Evolutionary conservation across 1,284 basidiomycete genomes (phyloP).

Genomic region (Abortiporus biennis): DNA sequence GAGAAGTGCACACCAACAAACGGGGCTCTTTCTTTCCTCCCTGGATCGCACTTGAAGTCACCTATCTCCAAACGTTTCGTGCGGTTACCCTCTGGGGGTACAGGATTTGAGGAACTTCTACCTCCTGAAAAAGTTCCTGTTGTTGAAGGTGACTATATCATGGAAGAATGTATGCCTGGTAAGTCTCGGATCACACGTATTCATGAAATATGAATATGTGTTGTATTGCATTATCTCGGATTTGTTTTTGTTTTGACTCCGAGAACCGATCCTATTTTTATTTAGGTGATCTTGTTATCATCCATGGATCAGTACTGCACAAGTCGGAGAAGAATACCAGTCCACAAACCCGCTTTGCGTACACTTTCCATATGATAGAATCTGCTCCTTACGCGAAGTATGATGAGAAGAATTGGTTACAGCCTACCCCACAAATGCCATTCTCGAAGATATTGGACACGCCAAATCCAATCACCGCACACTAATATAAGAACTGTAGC

Average conservation of each 20-base stretch:
- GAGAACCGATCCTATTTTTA: slow-evolving; percentile 1
- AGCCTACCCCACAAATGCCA: slow-evolving; percentile 77
- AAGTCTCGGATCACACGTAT: slow-evolving; percentile 14
- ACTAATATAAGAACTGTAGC: background rate
- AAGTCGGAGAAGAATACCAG: slow-evolving; percentile 80
- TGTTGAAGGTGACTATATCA: slow-evolving; percentile 52
- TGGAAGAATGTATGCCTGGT: slow-evolving; percentile 78
- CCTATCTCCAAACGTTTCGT: slow-evolving; percentile 81
- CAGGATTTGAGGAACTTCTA: slow-evolving; percentile 68
- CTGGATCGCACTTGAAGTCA: slow-evolving; percentile 78
- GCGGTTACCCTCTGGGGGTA: slow-evolving; percentile 65
- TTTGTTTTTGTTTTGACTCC: background rate
- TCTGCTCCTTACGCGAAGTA: slow-evolving; percentile 58
- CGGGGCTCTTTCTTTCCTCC: slow-evolving; percentile 87
- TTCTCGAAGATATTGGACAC: slow-evolving; percentile 66
- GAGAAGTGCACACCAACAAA: slow-evolving; percentile 83
- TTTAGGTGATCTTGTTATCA: slow-evolving; percentile 79
- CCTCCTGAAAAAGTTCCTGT: slow-evolving; percentile 36
- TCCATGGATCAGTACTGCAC: slow-evolving; percentile 87
- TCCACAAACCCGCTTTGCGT: slow-evolving; percentile 76
- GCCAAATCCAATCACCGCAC: slow-evolving; percentile 20
- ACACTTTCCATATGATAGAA: slow-evolving; percentile 93
- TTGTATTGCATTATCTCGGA: background rate
- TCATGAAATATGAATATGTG: background rate
- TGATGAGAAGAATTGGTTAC: slow-evolving; percentile 84